Evolutionary conservation across 345 rosid genomes (phyloP).

Genomic region (Chamaenerion angustifolium): DNA sequence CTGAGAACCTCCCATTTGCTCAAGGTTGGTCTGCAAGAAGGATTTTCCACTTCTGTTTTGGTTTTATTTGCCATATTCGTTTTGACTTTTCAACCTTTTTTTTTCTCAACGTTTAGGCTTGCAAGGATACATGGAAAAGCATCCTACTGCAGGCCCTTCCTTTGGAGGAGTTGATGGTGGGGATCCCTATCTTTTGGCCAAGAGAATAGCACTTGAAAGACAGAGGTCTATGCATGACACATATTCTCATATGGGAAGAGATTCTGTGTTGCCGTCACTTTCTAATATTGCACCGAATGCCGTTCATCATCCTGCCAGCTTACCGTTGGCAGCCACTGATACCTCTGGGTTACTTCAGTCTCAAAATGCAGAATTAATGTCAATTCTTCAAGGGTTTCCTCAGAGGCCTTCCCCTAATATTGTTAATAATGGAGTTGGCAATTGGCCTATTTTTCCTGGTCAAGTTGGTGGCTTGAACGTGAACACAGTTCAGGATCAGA

Average conservation of each 20-base stretch:
- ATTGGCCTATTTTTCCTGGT: conserved; percentile 48
- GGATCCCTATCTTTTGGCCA: conserved; percentile 52
- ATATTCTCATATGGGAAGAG: conserved; percentile 65
- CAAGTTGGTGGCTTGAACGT: conserved; percentile 33
- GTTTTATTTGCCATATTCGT: background rate
- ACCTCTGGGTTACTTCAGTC: conserved; percentile 35
- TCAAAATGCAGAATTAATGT: conserved; percentile 59
- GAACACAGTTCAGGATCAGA: conserved; percentile 48
- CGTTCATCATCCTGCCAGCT: conserved; percentile 20
- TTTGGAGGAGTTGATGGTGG: conserved; percentile 41
- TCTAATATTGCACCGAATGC: conserved; percentile 39
- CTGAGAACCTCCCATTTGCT: conserved; percentile 8
- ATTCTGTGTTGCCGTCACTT: conserved; percentile 45
- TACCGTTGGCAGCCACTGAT: conserved; percentile 18
- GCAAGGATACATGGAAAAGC: conserved; percentile 49
- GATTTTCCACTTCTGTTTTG: background rate
- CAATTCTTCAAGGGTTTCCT: conserved; percentile 56
- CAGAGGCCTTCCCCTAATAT: conserved; percentile 43
- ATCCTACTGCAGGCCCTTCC: conserved; percentile 27
- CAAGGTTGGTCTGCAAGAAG: conserved; percentile 37
- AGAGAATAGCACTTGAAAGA: conserved; percentile 60
- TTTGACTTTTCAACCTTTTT: background rate
- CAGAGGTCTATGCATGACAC: conserved; percentile 50
- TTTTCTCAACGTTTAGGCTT: conserved; percentile 32
- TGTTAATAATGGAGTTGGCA: conserved; percentile 27